Evolutionary conservation across 179 eudicot species (phyloP).

Genomic region (Actinidia chinensis): DNA sequence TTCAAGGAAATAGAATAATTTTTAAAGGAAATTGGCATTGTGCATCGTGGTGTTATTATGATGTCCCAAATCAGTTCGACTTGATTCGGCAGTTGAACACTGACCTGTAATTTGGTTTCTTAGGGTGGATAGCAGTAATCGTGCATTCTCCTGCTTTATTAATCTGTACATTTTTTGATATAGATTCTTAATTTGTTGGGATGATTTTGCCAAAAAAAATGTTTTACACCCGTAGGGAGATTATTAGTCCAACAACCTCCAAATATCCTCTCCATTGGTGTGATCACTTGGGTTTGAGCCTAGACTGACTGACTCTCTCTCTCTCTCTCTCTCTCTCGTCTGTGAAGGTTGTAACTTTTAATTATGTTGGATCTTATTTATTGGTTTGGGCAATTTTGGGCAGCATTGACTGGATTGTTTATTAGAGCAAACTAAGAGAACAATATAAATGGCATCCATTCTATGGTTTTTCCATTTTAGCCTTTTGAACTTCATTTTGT

Average conservation of each 20-base stretch:
- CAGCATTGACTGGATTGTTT: not conserved
- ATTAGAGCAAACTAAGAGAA: not conserved
- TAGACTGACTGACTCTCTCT: not conserved
- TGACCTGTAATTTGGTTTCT: too few species aligned
- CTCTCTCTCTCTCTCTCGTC: not conserved
- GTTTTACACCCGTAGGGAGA: not conserved
- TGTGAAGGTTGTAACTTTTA: not conserved
- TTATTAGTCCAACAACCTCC: not conserved
- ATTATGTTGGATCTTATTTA: not conserved
- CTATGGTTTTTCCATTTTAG: not conserved
- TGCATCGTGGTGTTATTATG: too few species aligned
- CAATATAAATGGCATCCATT: not conserved
- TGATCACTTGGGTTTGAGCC: not conserved
- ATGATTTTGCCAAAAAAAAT: not conserved
- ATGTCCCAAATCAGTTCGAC: too few species aligned
- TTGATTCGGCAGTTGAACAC: too few species aligned
- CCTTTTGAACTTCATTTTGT: constrained; percentile 5
- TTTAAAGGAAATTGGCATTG: too few species aligned
- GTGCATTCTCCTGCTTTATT: too few species aligned
- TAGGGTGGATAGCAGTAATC: too few species aligned
- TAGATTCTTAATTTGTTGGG: not conserved
- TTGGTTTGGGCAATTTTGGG: not conserved
- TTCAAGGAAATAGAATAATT: too few species aligned
- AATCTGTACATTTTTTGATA: not conserved
- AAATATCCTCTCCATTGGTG: not conserved